Percentiles rank a stretch among this genome's conserved stretches.
Evolutionary conservation across 371 early-diverging fungal genomes (phyloP).

Genomic region (Mortierella sp.): DNA sequence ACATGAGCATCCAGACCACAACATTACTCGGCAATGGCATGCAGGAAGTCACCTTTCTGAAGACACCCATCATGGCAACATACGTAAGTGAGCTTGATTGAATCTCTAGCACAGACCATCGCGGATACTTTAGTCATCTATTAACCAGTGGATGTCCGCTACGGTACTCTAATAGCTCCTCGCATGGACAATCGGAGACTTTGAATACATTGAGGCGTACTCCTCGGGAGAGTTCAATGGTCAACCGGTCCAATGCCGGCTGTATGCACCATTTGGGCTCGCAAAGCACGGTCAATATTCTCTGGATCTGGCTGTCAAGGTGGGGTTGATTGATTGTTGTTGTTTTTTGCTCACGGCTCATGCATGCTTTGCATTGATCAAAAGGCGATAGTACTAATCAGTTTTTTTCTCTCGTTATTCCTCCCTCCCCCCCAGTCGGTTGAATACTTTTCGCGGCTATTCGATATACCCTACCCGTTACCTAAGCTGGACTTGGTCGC

Average conservation of each 20-base stretch:
- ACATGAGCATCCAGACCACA: slow-evolving; percentile 77
- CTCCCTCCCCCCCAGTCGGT: slow-evolving; percentile 25
- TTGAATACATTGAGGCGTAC: slow-evolving; percentile 85
- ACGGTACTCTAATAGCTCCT: slow-evolving; percentile 63
- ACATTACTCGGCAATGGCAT: slow-evolving; percentile 30
- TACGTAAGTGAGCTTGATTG: slow-evolving; percentile 62
- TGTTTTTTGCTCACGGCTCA: not conserved
- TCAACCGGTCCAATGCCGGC: slow-evolving; percentile 72
- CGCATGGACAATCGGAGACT: slow-evolving; percentile 91
- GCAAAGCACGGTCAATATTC: slow-evolving; percentile 82
- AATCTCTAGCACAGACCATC: not conserved
- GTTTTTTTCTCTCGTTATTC: slow-evolving; percentile 13
- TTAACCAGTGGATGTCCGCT: too few species aligned
- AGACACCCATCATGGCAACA: slow-evolving; percentile 92
- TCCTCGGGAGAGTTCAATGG: slow-evolving; percentile 69
- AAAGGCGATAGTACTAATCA: not conserved
- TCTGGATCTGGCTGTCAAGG: slow-evolving; percentile 74
- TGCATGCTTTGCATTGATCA: too few species aligned
- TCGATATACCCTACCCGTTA: slow-evolving; percentile 81
- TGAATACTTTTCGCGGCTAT: slow-evolving; percentile 49
- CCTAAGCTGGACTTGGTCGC: slow-evolving; percentile 93
- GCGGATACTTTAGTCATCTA: too few species aligned
- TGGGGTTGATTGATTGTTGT: slow-evolving; percentile 8
- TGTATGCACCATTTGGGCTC: slow-evolving; percentile 81
- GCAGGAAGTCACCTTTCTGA: slow-evolving; percentile 74